These are phyloP conservation scores for Geopyxis carbonaria DNA, from an alignment of 495 filamentous ascomycete genomes.

Conservation along the genomic window DNA sequence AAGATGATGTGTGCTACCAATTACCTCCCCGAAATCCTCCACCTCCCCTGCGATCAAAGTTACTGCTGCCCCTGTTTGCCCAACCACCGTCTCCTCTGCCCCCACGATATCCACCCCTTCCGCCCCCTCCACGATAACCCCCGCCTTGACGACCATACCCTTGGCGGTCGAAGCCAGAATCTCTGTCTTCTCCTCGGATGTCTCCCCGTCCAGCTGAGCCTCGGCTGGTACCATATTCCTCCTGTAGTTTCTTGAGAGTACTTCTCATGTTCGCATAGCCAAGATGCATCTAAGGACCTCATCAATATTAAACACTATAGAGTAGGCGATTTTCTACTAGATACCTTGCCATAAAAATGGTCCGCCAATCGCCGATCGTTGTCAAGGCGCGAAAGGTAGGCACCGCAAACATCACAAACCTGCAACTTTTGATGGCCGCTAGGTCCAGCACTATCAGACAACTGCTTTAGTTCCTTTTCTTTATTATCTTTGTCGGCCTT, in stretches of 20 bases:
- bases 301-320: too few relatives aligned
- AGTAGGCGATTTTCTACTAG: too few relatives aligned
- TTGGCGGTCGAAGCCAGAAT: constrained; percentile 29
- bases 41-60: constrained; percentile 8
- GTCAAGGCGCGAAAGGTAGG: constrained; percentile 77
- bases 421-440: constrained; percentile 94
- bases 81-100: constrained; percentile 13
- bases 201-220: constrained; percentile 35
- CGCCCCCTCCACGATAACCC: constrained; percentile 27
- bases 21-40: constrained; percentile 10
- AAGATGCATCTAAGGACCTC: constrained; percentile 57
- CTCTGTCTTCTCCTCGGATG: constrained; percentile 36
- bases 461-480: constrained; percentile 79
- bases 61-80: constrained; percentile 5
- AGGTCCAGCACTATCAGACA: constrained; percentile 78
- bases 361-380: constrained; percentile 88
- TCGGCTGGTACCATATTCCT: constrained; percentile 53
- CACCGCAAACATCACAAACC: constrained; percentile 95
- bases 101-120: constrained; percentile 29
- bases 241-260: constrained; percentile 66
- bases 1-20: constrained; percentile 6
- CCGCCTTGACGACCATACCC: constrained; percentile 32
- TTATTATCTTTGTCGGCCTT: constrained; percentile 68
- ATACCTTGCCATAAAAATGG: constrained; percentile 83
- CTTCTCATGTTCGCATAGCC: constrained; percentile 96